Evolutionary conservation across 495 filamentous ascomycete species (phyloP).

Genomic region (Penicillium goetzii): DNA sequence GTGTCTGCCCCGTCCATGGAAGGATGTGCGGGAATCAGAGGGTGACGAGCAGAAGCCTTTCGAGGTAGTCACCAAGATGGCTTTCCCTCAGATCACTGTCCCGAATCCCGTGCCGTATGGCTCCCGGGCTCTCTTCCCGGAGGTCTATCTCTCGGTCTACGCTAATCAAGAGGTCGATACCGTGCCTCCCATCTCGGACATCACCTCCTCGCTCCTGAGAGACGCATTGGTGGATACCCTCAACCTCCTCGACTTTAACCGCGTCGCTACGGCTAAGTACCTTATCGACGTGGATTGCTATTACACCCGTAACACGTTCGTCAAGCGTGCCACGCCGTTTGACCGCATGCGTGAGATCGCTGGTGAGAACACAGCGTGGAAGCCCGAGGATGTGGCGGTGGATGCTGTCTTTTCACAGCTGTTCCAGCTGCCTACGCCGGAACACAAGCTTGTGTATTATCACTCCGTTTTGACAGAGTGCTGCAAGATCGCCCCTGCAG

Average conservation of each 20-base stretch:
- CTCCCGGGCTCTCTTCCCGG: slow-evolving; percentile 78
- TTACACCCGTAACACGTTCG: slow-evolving; percentile 84
- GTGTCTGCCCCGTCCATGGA: slow-evolving; percentile 86
- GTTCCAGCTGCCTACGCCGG: slow-evolving; percentile 81
- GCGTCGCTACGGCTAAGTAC: slow-evolving; percentile 81
- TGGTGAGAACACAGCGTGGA: slow-evolving; percentile 78
- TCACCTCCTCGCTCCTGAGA: slow-evolving; percentile 79
- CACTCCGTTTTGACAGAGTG: slow-evolving; percentile 92
- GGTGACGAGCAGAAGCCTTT: slow-evolving; percentile 49
- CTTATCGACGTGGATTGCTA: slow-evolving; percentile 95
- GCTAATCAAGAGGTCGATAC: slow-evolving; percentile 87
- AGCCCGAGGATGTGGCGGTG: slow-evolving; percentile 95
- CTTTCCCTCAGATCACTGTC: slow-evolving; percentile 72
- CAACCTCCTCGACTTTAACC: slow-evolving; percentile 91
- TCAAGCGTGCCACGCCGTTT: slow-evolving; percentile 89
- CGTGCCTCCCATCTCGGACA: slow-evolving; percentile 74
- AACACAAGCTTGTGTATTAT: slow-evolving; percentile 96
- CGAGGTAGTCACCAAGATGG: slow-evolving; percentile 65
- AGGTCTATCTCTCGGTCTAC: slow-evolving; percentile 93
- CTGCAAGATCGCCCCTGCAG: slow-evolving; percentile 92
- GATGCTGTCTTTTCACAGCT: slow-evolving; percentile 97
- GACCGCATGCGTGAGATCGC: slow-evolving; percentile 79
- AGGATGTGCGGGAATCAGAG: slow-evolving; percentile 52
- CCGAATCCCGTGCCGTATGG: slow-evolving; percentile 77
- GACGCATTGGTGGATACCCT: slow-evolving; percentile 92